Conservation (phyloP, 2,329 filamentous ascomycete genomes). For the Chalara sp. region DNA sequence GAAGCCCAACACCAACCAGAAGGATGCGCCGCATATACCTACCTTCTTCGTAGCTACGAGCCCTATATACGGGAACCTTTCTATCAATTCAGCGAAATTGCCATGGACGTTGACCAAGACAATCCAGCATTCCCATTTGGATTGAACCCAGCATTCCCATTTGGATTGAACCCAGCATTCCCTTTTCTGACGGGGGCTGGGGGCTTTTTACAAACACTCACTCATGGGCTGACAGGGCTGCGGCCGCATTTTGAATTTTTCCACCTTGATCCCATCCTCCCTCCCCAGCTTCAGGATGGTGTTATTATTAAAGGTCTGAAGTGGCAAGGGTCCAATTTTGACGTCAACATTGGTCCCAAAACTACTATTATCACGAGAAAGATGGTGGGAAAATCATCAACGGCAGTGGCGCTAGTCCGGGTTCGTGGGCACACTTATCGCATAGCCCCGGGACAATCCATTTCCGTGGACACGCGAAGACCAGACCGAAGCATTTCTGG, state of each 20-base stretch:
- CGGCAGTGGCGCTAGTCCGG: too few species aligned
- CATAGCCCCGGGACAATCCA: too few species aligned
- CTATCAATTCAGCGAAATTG: conserved; percentile 65
- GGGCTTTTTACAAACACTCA: conserved; percentile 51
- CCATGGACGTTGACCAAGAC: conserved; percentile 48
- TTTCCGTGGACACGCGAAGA: too few species aligned
- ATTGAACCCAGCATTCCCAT: conserved; percentile 54
- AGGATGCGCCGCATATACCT: conserved; percentile 63
- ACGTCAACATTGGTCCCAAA: background rate
- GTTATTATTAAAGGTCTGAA: background rate
- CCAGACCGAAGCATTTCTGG: too few species aligned
- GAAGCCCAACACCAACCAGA: conserved; percentile 59
- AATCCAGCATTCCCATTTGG: conserved; percentile 54
- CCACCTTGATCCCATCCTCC: background rate
- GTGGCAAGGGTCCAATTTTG: background rate
- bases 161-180: conserved; percentile 50
- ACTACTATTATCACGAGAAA: background rate
- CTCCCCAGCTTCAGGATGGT: background rate
- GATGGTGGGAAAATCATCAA: too few species aligned
- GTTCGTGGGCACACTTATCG: too few species aligned
- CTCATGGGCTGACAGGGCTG: background rate
- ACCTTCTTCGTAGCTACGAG: conserved; percentile 53
- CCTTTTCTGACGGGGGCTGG: conserved; percentile 68
- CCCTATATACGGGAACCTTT: conserved; percentile 61
- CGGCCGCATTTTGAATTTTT: background rate